These are phyloP conservation scores for Suillus ampliporus DNA, from an alignment of 768 basidiomycete genomes.

Conservation along the genomic window DNA sequence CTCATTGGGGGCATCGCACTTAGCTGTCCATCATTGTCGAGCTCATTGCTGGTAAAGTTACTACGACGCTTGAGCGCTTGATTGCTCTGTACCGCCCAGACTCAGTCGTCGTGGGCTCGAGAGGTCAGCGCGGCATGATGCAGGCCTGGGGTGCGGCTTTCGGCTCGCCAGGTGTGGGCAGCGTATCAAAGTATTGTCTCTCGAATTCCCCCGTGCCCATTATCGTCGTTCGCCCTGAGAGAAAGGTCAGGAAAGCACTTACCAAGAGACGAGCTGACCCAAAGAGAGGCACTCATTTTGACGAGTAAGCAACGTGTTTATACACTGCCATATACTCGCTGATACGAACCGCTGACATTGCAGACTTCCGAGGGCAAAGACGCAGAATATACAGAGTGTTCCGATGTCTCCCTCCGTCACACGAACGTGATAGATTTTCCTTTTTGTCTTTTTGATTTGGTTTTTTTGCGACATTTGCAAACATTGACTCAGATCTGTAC, in stretches of 20 bases:
- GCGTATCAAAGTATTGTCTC: constrained; percentile 76
- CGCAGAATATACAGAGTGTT: constrained; percentile 15
- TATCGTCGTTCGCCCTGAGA: constrained; percentile 91
- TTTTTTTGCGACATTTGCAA: not conserved
- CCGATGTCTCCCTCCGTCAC: constrained; percentile 19
- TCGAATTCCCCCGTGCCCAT: constrained; percentile 95
- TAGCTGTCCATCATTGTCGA: constrained; percentile 92
- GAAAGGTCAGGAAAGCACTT: constrained; percentile 82
- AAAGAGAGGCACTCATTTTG: constrained; percentile 85
- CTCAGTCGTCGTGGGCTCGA: constrained; percentile 90
- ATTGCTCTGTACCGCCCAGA: constrained; percentile 93
- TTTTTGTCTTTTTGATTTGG: not conserved
- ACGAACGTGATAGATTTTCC: constrained; percentile 18
- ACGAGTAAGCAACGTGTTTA: constrained; percentile 49
- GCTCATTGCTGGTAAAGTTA: constrained; percentile 90
- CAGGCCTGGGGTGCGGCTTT: constrained; percentile 59
- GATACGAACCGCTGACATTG: not conserved
- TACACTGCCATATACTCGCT: not conserved
- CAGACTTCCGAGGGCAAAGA: constrained; percentile 21
- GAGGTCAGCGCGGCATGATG: constrained; percentile 66
- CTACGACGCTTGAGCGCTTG: constrained; percentile 88
- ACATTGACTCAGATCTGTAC: not conserved
- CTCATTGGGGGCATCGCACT: constrained; percentile 9
- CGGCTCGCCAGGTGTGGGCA: constrained; percentile 61
- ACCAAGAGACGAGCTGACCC: constrained; percentile 90